Base-by-base conservation (phyloP, 2,329 filamentous ascomycete genomes). In the Colletotrichum sp. region DNA sequence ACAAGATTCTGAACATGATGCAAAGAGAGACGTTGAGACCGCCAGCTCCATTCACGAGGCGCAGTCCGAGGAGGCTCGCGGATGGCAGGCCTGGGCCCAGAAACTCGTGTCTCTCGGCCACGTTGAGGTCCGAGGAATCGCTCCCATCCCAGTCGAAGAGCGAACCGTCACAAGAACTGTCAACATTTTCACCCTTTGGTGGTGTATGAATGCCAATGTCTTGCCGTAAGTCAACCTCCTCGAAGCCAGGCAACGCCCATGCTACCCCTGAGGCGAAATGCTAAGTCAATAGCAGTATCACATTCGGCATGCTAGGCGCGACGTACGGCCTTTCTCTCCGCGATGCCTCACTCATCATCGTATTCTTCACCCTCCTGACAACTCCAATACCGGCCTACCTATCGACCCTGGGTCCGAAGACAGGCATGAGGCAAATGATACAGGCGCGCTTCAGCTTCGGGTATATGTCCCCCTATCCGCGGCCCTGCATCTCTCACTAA, bases 361-460 rank as follows among this genome's bases (percentile, higher is more conserved):
- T 89, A 8, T 89, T 89, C 81, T 88, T 89, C 80, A 84, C 82
- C 8, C 77, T 88, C 8, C 63, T 87, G 8, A 84, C 84, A 1
- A 77, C 86, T 4, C 83, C 85, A 22, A 64, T 77, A 0, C 84
- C 86, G 15, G 86, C 86, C 3, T 88, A 84, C 65, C 77, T 89
- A 60, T 85, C 84, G 8, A 87, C 84, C 0, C 82, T 86, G 71
- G 86, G 86, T 0, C 85, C 87, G 5, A 83, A 82, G 75, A 88
- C 86, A 8, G 88, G 87, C 5, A 85, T 89, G 83, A 83, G 88
- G 8, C 87, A 89, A 75, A 85, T 89, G 79, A 85, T 89, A 3
- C 86, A 88, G 71, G 86, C 87, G 6, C 83, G 87, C n/a, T 89
- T 78, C 65, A 78, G 77, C 39, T 81, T 78, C 12, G 80, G 80